phyloP scores from a whole-genome alignment of 148 eudicot species.

The Dianthus caryophyllus region DNA sequence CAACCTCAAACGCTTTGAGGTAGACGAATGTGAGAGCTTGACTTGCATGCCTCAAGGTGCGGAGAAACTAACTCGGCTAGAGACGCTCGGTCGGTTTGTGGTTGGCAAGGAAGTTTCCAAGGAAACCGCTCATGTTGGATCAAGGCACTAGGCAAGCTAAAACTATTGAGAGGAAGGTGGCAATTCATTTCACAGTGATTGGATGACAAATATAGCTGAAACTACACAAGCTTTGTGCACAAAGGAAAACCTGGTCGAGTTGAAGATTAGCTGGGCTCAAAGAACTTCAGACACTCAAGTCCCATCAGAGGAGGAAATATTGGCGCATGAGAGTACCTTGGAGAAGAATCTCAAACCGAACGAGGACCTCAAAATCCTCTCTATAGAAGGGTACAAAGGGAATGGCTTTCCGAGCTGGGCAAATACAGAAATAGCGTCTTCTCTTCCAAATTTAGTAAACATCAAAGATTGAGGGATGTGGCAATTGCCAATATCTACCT shows the following conservation, averaged over 20 bases:
- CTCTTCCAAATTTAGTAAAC: constrained; percentile 14
- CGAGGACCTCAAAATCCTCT: constrained; percentile 1
- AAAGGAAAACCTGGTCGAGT: background rate
- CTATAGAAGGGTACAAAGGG: constrained; percentile 18
- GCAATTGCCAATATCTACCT: constrained; percentile 9
- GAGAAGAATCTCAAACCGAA: constrained; percentile 13
- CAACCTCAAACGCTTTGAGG: constrained; percentile 9
- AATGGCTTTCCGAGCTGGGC: constrained; percentile 15
- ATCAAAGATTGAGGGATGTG: constrained; percentile 19
- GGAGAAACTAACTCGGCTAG: constrained; percentile 18
- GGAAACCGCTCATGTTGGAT: background rate
- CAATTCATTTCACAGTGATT: constrained; percentile 12
- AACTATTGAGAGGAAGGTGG: constrained; percentile 5
- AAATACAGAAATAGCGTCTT: background rate
- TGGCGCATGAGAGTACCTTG: constrained; percentile 4
- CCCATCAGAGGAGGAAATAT: background rate
- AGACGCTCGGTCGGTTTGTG: constrained; percentile 9
- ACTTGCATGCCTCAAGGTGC: constrained; percentile 17
- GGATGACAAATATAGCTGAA: constrained; percentile 3
- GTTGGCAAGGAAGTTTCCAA: constrained; percentile 2
- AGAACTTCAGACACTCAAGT: background rate
- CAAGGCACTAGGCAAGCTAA: background rate
- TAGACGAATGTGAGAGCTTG: constrained; percentile 14
- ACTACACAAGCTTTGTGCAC: background rate
- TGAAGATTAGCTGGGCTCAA: constrained; percentile 12